Evolutionary conservation across 768 basidiomycete species (phyloP), one percentile per base, ranked within the genome.

Genomic region (Goffeauzyma gilvescens): DNA sequence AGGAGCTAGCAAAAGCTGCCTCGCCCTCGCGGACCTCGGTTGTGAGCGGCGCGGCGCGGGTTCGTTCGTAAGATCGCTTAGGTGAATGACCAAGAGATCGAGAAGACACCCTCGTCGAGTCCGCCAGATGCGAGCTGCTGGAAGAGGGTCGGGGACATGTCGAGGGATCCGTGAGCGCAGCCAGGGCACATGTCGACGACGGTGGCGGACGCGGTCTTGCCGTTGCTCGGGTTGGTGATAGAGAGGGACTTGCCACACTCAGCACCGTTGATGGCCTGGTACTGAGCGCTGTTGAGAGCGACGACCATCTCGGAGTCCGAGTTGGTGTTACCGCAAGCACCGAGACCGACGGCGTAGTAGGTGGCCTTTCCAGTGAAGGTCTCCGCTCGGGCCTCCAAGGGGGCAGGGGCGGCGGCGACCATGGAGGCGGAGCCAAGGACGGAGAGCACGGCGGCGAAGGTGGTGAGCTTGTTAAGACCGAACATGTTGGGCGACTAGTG

Each of bases 321-420:
- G 49, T 54, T 55, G 20, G 18, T 24, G n/a, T 32, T 21, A 9
- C 32, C 41, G 20, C 41, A 42, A 14, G 31, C 32, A n/a, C 41
- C 69, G 7, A 71, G 59, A 21, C 69, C 69, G 24, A 56, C 66
- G 24, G 36, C 37, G 41, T 63, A 71, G 50, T 46, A 71, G 2
- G 68, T 71, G 8, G 57, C 58, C 37, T 55, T 44, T 20, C 54
- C 55, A 17, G 32, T 42, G 46, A 49, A 54, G 8, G n/a, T n/a
- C n/a, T n/a, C n/a, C n/a, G n/a, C n/a, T n/a, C n/a, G n/a, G n/a
- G n/a, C n/a, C n/a, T n/a, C n/a, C n/a, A n/a, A n/a, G n/a, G n/a
- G n/a, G n/a, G 21, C 21, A 17, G 23, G 24, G 33, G 47, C 35
- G 14, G 32, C 13, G 24, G 45, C 44, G 33, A 48, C 52, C 18